These are phyloP conservation scores for Arabis hirsuta DNA, from an alignment of 345 rosid genomes.

Conservation along the genomic window DNA sequence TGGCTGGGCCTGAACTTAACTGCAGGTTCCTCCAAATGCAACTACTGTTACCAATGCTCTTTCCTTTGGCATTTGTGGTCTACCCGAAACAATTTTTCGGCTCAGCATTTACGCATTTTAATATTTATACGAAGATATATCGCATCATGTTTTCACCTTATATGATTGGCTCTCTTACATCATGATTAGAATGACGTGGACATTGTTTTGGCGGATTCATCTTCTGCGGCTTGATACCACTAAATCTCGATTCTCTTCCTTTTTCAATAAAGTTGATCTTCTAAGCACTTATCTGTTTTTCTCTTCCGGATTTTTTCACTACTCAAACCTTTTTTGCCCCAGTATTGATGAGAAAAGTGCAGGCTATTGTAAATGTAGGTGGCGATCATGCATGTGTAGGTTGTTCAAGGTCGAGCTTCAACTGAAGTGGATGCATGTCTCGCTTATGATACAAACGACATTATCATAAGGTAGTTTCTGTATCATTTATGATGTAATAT, in stretches of 20 bases:
- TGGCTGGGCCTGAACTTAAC: background rate
- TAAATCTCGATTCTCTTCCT: constrained; percentile 70
- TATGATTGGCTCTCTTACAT: constrained; percentile 5
- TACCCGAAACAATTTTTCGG: constrained; percentile 86
- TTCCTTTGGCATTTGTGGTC: constrained; percentile 83
- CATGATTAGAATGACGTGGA: constrained; percentile 79
- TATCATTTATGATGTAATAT: background rate
- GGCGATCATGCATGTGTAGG: constrained; percentile 78
- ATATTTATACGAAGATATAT: background rate
- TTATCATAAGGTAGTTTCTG: constrained; percentile 74
- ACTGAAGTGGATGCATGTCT: constrained; percentile 97
- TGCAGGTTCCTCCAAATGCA: constrained; percentile 93
- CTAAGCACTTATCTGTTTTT: background rate
- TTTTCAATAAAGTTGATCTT: constrained; percentile 65
- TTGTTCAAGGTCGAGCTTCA: constrained; percentile 95
- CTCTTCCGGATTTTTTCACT: background rate
- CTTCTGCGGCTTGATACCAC: constrained; percentile 68
- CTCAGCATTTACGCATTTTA: constrained; percentile 42
- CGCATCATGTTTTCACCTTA: background rate
- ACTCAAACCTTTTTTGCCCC: background rate
- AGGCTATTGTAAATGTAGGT: constrained; percentile 95
- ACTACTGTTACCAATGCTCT: constrained; percentile 96
- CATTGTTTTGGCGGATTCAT: constrained; percentile 89
- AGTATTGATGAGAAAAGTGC: constrained; percentile 29
- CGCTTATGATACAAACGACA: constrained; percentile 89